Evolutionary conservation across 208 protist genomes (phyloP).

Genomic region (Acanthamoeba culbertsoni): DNA sequence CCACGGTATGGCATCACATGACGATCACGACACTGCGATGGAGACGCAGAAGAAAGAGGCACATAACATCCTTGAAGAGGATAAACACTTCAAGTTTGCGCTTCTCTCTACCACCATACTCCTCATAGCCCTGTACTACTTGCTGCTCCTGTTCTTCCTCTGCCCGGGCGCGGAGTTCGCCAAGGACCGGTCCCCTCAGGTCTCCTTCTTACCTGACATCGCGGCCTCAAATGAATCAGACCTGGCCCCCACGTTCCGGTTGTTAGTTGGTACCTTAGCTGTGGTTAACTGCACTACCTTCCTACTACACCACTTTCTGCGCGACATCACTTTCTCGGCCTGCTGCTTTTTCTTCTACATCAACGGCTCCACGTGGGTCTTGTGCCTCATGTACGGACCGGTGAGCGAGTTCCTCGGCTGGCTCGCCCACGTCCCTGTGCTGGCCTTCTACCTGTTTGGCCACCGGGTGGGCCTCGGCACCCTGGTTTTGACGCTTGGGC

Average conservation of each 20-base stretch:
- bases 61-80: not conserved
- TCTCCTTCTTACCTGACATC: not conserved
- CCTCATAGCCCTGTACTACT: not conserved
- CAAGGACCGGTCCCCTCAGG: not conserved
- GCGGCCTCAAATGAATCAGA: not conserved
- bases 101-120: not conserved
- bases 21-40: not conserved
- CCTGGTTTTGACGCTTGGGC: not conserved
- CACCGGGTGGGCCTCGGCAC: not conserved
- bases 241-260: not conserved
- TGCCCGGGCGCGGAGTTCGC: not conserved
- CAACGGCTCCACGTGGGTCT: not conserved
- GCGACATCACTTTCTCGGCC: not conserved
- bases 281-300: not conserved
- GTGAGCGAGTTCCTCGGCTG: not conserved
- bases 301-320: not conserved
- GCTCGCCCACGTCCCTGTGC: not conserved
- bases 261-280: not conserved
- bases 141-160: not conserved
- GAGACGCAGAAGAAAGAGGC: not conserved
- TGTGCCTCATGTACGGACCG: not conserved
- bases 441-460: conserved; percentile 7
- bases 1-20: not conserved
- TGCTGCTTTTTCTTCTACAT: not conserved
- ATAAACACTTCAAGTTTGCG: not conserved